Percentiles rank a stretch among this genome's conserved stretches.
Conservation (phyloP, 306 rosid genomes). For the Pyrus pyrifolia region DNA sequence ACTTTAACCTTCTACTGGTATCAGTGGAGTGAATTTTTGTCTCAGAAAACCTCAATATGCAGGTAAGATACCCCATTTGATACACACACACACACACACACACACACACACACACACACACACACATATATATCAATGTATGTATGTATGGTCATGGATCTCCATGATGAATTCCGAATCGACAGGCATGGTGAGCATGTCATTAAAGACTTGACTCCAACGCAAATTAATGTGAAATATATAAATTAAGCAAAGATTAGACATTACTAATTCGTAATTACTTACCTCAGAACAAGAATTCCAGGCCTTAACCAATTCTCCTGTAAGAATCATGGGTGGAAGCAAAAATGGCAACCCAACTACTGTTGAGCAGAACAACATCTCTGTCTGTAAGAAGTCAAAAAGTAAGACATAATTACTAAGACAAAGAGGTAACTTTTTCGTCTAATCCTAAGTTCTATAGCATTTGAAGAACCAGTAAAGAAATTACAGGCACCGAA, state of each 20-base stretch:
- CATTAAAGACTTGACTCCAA: not conserved
- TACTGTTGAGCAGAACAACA: slow-evolving; percentile 62
- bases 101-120: too few relatives aligned
- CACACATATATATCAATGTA: too few relatives aligned
- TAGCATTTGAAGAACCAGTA: not conserved
- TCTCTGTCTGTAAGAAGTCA: slow-evolving; percentile 38
- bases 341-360: slow-evolving; percentile 52
- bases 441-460: not conserved
- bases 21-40: not conserved
- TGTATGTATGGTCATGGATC: not conserved
- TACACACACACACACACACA: too few relatives aligned
- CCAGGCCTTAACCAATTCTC: slow-evolving; percentile 59
- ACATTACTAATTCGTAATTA: not conserved
- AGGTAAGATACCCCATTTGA: not conserved
- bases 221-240: not conserved
- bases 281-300: slow-evolving; percentile 49
- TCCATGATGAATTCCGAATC: not conserved
- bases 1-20: too few relatives aligned
- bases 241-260: not conserved
- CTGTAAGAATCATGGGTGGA: slow-evolving; percentile 54
- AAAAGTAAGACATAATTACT: not conserved
- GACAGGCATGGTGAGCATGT: not conserved
- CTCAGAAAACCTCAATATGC: not conserved
- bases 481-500: not conserved
- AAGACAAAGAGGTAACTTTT: not conserved